Conservation (phyloP, 495 filamentous ascomycete genomes). For the Aspergillus nidulans region DNA sequence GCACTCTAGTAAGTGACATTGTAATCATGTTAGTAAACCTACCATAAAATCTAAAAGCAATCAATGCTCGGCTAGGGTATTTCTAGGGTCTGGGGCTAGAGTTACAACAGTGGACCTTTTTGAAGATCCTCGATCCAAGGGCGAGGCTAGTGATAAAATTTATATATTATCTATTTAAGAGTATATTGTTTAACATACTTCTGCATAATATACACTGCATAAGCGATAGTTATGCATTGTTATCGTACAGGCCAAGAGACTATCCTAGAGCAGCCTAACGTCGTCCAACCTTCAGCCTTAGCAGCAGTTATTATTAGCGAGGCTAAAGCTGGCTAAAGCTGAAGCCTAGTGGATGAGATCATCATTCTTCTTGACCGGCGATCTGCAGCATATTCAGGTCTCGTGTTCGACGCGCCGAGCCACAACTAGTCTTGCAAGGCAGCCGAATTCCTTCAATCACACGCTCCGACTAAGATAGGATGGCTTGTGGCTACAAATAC, state of each 20-base stretch:
- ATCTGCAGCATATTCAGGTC: background rate
- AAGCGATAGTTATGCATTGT: background rate
- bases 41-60: too few relatives aligned
- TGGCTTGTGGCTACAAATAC: background rate
- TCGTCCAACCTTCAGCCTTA: background rate
- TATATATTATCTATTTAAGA: too few relatives aligned
- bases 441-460: constrained; percentile 15
- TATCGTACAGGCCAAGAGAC: too few relatives aligned
- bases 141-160: background rate
- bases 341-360: background rate
- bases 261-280: background rate
- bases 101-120: background rate
- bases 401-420: constrained; percentile 12
- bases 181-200: too few relatives aligned
- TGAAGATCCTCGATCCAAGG: constrained; percentile 2
- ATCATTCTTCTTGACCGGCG: background rate
- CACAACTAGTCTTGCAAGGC: constrained; percentile 21
- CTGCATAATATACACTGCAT: background rate
- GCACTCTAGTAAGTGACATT: too few relatives aligned
- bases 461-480: background rate
- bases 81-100: too few relatives aligned
- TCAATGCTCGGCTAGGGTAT: too few relatives aligned
- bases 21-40: too few relatives aligned
- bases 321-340: background rate
- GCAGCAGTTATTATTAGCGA: background rate